phyloP scores from a whole-genome alignment of 164 flowering plant genomes.

The Chimonanthus praecox region DNA sequence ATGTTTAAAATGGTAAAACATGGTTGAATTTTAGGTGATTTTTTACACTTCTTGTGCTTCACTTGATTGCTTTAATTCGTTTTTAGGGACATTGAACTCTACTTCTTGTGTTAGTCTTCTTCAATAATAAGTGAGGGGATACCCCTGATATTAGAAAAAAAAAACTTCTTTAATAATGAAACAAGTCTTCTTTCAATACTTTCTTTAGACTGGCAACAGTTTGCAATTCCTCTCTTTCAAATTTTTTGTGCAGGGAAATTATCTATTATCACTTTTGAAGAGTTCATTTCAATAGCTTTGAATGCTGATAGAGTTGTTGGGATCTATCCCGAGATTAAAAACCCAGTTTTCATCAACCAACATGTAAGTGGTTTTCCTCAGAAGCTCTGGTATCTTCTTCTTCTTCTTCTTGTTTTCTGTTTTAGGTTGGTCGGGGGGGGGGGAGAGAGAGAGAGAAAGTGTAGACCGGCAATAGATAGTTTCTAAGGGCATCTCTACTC shows the following conservation, averaged over 20 bases:
- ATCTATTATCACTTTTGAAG: constrained; percentile 87
- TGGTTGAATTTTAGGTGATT: too few species aligned
- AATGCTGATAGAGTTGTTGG: constrained; percentile 95
- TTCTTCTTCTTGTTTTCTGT: too few species aligned
- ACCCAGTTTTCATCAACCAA: constrained; percentile 86
- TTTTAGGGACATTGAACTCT: too few species aligned
- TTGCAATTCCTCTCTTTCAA: not conserved
- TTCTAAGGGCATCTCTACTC: not conserved
- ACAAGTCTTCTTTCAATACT: not conserved
- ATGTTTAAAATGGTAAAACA: too few species aligned
- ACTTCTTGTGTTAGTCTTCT: too few species aligned
- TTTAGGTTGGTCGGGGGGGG: too few species aligned
- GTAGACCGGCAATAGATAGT: not conserved
- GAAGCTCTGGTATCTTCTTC: not conserved
- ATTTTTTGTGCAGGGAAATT: constrained; percentile 57
- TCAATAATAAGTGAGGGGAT: too few species aligned
- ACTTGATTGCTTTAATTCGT: too few species aligned
- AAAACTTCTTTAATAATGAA: too few species aligned
- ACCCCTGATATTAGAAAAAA: too few species aligned
- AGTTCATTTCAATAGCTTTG: constrained; percentile 82
- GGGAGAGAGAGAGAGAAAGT: too few species aligned
- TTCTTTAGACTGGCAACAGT: not conserved
- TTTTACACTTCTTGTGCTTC: too few species aligned
- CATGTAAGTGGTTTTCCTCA: constrained; percentile 51
- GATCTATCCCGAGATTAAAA: constrained; percentile 96